Conservation (phyloP, 169 alveolate genomes). For the Perkinsus marinus region DNA sequence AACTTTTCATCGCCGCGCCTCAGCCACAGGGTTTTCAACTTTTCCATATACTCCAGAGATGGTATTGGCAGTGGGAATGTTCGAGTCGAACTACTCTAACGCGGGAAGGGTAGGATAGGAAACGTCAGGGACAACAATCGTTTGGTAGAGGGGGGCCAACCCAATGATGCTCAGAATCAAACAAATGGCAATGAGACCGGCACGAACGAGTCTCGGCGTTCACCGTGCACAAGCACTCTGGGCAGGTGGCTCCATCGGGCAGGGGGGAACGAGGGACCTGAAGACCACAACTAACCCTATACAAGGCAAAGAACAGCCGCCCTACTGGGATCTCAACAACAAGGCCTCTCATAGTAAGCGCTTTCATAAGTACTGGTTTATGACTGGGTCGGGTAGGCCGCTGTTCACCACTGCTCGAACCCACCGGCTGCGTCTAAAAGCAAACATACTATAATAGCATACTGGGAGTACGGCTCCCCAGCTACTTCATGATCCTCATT, state of each 20-base stretch:
- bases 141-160: neutral
- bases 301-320: neutral
- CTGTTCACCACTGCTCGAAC: neutral
- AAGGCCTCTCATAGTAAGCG: neutral
- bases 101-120: no score
- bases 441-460: neutral
- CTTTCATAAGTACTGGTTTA: neutral
- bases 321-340: neutral
- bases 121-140: neutral
- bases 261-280: neutral
- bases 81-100: no score
- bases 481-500: no score
- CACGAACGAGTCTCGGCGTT: neutral
- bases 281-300: neutral
- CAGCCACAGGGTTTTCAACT: no score
- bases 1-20: no score
- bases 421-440: neutral
- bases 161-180: neutral
- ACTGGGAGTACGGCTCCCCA: no score
- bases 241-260: neutral
- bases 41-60: no score
- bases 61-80: no score
- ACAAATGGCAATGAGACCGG: neutral
- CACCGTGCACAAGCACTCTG: neutral
- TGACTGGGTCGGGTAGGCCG: neutral